phyloP scores from a whole-genome alignment of 2,329 filamentous ascomycete genomes.

The Aspergillus melleus region DNA sequence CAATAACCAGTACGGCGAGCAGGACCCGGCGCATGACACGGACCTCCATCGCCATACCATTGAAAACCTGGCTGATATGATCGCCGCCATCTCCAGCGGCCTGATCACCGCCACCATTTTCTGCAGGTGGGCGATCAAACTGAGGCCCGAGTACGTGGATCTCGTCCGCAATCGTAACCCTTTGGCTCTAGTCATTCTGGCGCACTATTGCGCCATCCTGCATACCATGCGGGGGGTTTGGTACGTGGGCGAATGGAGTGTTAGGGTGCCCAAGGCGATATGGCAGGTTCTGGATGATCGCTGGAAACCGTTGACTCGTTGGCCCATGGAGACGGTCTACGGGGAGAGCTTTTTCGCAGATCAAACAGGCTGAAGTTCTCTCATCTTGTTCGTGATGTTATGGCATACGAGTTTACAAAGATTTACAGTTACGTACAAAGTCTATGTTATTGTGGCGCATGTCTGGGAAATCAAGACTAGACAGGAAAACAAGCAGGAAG shows the following conservation, averaged over 20 bases:
- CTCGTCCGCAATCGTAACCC: conserved; percentile 38
- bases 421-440: neutral
- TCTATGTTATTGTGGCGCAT: neutral
- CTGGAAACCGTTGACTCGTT: conserved; percentile 31
- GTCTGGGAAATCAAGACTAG: neutral
- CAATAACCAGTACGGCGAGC: conserved; percentile 24
- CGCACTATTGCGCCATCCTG: conserved; percentile 62
- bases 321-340: conserved; percentile 33
- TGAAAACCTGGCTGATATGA: conserved; percentile 28
- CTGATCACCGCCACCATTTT: conserved; percentile 55
- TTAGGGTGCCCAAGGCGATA: conserved; percentile 65
- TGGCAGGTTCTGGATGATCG: conserved; percentile 32
- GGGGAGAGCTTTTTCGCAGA: conserved; percentile 20
- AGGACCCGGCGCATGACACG: conserved; percentile 24
- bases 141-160: conserved; percentile 36
- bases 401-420: neutral
- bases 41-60: conserved; percentile 26
- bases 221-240: conserved; percentile 59
- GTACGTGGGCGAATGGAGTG: conserved; percentile 68
- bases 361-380: neutral
- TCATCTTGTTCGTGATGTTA: neutral
- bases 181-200: conserved; percentile 56
- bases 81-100: conserved; percentile 30
- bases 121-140: conserved; percentile 39
- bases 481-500: neutral